These are phyloP conservation scores for Pholiota molesta DNA, from an alignment of 768 basidiomycete genomes.

Conservation along the genomic window DNA sequence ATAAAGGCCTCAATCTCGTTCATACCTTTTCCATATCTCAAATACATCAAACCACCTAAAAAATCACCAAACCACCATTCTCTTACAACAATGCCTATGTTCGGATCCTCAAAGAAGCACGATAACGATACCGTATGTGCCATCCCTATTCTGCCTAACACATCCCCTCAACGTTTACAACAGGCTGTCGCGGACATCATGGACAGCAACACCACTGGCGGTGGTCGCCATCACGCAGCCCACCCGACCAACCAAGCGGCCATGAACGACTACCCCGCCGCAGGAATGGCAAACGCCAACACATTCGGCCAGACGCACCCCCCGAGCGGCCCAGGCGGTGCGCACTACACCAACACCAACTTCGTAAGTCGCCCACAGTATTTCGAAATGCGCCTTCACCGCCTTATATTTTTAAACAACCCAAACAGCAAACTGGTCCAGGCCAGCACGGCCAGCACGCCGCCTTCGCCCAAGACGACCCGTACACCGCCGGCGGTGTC, in stretches of 20 bases:
- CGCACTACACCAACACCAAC: background rate
- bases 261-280: constrained; percentile 5
- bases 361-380: background rate
- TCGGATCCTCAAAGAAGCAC: constrained; percentile 30
- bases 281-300: constrained; percentile 1
- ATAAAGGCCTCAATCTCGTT: background rate
- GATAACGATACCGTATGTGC: constrained; percentile 10
- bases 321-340: background rate
- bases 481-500: constrained; percentile 13
- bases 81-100: constrained; percentile 30
- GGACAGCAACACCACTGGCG: background rate
- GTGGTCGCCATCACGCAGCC: constrained; percentile 9
- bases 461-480: constrained; percentile 4
- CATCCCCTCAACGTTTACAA: background rate
- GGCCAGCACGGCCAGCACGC: constrained; percentile 4
- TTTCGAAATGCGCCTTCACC: background rate
- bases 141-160: background rate
- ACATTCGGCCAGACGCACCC: background rate
- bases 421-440: background rate
- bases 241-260: constrained; percentile 1
- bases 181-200: constrained; percentile 3
- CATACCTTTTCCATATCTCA: background rate
- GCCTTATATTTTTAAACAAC: background rate
- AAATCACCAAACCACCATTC: background rate
- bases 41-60: background rate